These are phyloP conservation scores for Pistacia vera DNA, from an alignment of 345 rosid species.

Conservation along the genomic window DNA sequence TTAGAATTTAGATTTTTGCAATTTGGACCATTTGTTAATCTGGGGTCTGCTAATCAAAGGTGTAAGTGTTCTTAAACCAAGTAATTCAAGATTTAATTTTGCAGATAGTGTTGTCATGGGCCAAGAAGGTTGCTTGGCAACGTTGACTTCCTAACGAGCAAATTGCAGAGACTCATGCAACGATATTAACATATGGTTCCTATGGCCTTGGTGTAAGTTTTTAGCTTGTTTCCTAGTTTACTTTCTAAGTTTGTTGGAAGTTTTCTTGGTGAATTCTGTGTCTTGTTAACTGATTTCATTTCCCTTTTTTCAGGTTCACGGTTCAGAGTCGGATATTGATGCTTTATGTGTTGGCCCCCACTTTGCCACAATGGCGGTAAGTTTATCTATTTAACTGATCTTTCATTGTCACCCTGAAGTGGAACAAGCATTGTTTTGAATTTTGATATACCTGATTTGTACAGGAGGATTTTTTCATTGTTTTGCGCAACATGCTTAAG, in stretches of 20 bases:
- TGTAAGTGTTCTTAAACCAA: neutral
- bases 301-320: conserved; percentile 44
- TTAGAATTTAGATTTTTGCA: no score
- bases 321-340: conserved; percentile 62
- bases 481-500: conserved; percentile 47
- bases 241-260: neutral
- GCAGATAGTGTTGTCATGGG: conserved; percentile 54
- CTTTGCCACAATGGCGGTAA: conserved; percentile 53
- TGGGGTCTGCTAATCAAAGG: neutral
- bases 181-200: conserved; percentile 57
- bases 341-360: conserved; percentile 58
- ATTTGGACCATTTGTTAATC: neutral
- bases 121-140: conserved; percentile 57
- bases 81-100: neutral
- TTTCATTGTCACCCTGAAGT: neutral
- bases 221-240: neutral
- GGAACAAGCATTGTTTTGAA: neutral
- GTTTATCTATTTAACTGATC: conserved; percentile 19
- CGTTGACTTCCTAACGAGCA: conserved; percentile 40
- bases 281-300: neutral
- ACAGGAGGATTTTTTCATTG: conserved; percentile 62
- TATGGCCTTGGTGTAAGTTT: conserved; percentile 58
- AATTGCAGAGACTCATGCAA: conserved; percentile 41
- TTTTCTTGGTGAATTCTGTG: neutral
- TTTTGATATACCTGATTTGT: neutral